Base-by-base conservation (phyloP, 345 rosid genomes). In the Dipteronia dyeriana region DNA sequence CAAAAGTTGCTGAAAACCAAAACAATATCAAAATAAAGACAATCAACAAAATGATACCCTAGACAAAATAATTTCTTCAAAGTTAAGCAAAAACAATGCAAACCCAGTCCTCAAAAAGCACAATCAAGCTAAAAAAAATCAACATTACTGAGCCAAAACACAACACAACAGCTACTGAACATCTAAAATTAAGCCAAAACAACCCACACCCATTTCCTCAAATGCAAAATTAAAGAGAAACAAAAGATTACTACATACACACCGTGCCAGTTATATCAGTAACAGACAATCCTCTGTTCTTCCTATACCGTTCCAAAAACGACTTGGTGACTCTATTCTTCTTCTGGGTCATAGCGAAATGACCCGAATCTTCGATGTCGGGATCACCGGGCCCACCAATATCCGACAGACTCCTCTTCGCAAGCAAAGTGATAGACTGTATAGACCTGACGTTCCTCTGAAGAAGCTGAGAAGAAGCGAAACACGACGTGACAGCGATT, bases 261-360 rank as follows among this genome's bases (percentile, higher is more conserved):
- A 94, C 96, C 78, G 97, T 74, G 70, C 85, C 71, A 47, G 93
- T 91, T 70, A 92, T 73, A 79, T 94, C 96, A 1, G 94, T 92
- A 34, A 92, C 97, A 68, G 80, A 82, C 78, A 94, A 68, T 1
- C 91, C 93, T 62, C 75, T 87, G n/a, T 77, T 81, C 79, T 73
- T 88, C 75, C 97, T 84, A 63, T 87, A 91, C 54, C 85, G 85
- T 9, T 77, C 79, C 65, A 87, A 70, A 16, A 81, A 85, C 51
- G 96, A 83, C 68, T 75, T 65, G n/a, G 64, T 20, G 13, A 69
- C 69, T 31, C 76, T 54, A 60, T n/a, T 78, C 73, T 70, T 86
- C 86, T 79, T 83, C 81, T 75, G 81, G 71, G 74, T 12, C 63
- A 60, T 54, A 47, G 67, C 59, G 13, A 73, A 63, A 66, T 43